Base-by-base conservation (phyloP, 495 filamentous ascomycete species). In the Symbiotaphrina buchneri region DNA sequence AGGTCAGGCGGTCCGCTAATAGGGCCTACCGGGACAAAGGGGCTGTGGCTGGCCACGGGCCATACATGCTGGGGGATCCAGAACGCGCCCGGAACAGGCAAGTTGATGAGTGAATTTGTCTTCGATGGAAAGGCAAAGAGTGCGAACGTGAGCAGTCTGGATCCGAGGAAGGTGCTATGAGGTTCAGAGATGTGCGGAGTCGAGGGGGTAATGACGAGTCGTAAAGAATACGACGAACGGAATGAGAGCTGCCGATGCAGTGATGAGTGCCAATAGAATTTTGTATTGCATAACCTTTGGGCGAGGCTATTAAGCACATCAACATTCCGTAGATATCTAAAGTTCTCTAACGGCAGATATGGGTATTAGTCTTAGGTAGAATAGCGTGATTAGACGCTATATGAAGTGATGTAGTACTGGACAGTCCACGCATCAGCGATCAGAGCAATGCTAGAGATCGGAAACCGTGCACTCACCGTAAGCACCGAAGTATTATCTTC, bases 41-140 rank as follows among this genome's bases (percentile, higher is more conserved):
- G 90, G 0, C 42, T 94, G 21, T 69, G 82, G 46, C 53, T 97
- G 38, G 87, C 90, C 2, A 62, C 79, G 5, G 87, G 87, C 8
- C 87, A 97, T 53, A 92, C 81, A 3, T 95, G 87, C 51, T 95
- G 87, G 87, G 85, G 85, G 10, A 92, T 97, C 30, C 85, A 94
- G 50, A 97, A 97, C 59, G 82, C 71, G 2, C 82, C 84, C 3
- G 90, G 68, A 5, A 94, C 84, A 13, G 87, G 85, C 3, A 81
- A 74, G 57, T 51, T 91, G 21, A 75, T 97, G 54, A 78, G 74
- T 35, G 81, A 85, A 45, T 65, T 87, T 49, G 55, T 90, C 3
- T 74, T 84, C 43, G 81, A 90, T 33, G 82, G 82, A 6, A 58
- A 62, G 38, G 67, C 75, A 3, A 75, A 54, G 46, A 85, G 78